These are phyloP conservation scores for Heimioporus sp. DNA, from an alignment of 768 basidiomycete species.

Conservation along the genomic window DNA sequence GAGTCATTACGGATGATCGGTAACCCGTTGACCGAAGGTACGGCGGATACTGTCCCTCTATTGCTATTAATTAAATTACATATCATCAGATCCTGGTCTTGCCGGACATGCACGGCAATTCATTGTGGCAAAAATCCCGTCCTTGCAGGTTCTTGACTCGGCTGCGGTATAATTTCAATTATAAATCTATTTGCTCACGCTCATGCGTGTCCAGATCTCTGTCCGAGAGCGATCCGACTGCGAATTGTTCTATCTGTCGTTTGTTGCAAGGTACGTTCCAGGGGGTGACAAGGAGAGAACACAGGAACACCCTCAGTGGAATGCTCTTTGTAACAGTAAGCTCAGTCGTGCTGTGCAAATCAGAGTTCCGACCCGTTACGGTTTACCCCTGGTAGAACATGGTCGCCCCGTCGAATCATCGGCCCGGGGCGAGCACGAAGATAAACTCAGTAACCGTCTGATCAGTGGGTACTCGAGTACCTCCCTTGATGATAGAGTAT, in stretches of 20 bases:
- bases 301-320: constrained; percentile 64
- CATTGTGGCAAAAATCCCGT: constrained; percentile 65
- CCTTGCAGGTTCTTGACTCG: constrained; percentile 61
- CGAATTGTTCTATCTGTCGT: constrained; percentile 80
- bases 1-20: constrained; percentile 57
- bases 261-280: constrained; percentile 48
- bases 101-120: constrained; percentile 52
- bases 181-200: constrained; percentile 6
- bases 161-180: constrained; percentile 44
- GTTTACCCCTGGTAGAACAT: constrained; percentile 44
- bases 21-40: constrained; percentile 65
- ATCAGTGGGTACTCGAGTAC: constrained; percentile 45
- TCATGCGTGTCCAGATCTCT: constrained; percentile 51
- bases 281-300: constrained; percentile 40
- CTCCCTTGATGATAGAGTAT: not conserved
- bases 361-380: not conserved
- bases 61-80: constrained; percentile 1
- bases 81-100: constrained; percentile 33
- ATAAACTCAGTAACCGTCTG: constrained; percentile 59
- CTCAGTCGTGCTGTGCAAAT: constrained; percentile 1
- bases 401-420: constrained; percentile 46
- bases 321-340: constrained; percentile 58
- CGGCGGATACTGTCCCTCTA: constrained; percentile 5
- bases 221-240: constrained; percentile 71
- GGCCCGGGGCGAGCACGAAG: constrained; percentile 30